Percentiles rank a stretch among this genome's conserved stretches.
These are phyloP conservation scores for Colletotrichum trifolii DNA, from an alignment of 2,329 filamentous ascomycete species.

Conservation along the genomic window DNA sequence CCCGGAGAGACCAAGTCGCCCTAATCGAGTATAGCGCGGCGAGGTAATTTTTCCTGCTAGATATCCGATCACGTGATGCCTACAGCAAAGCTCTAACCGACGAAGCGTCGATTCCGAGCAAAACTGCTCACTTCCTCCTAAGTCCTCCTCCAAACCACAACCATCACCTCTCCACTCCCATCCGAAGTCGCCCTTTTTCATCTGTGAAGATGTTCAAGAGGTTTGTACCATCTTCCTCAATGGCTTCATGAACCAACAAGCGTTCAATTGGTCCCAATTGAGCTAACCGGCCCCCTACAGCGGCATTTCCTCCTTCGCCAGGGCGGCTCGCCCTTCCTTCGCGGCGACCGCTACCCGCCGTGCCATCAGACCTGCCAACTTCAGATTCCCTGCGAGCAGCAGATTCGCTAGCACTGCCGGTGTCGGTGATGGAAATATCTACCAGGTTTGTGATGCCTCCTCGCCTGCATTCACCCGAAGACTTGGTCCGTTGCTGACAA, in stretches of 20 bases:
- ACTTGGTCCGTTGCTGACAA: constrained; percentile 45
- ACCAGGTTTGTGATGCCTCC: constrained; percentile 65
- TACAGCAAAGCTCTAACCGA: constrained; percentile 56
- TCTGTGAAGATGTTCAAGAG: constrained; percentile 86
- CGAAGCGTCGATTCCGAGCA: constrained; percentile 56
- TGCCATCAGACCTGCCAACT: constrained; percentile 66
- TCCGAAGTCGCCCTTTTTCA: constrained; percentile 73
- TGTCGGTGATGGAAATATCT: constrained; percentile 74
- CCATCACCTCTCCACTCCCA: constrained; percentile 68
- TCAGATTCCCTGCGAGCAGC: constrained; percentile 66
- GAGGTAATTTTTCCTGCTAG: constrained; percentile 35
- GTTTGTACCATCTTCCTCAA: constrained; percentile 62
- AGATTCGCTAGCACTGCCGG: constrained; percentile 69
- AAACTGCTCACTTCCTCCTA: constrained; percentile 61
- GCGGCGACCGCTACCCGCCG: constrained; percentile 67
- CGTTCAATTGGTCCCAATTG: constrained; percentile 63
- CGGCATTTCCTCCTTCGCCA: constrained; percentile 74
- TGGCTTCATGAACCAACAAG: constrained; percentile 41
- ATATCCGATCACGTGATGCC: constrained; percentile 49
- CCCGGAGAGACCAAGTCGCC: constrained; percentile 27
- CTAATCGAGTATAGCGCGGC: constrained; percentile 29
- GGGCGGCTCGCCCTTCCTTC: constrained; percentile 71
- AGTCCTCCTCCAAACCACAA: constrained; percentile 60
- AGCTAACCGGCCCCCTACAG: constrained; percentile 61
- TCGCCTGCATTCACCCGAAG: constrained; percentile 22